Base-by-base conservation (phyloP, 2,329 filamentous ascomycete species). In the Colletotrichum sp. region DNA sequence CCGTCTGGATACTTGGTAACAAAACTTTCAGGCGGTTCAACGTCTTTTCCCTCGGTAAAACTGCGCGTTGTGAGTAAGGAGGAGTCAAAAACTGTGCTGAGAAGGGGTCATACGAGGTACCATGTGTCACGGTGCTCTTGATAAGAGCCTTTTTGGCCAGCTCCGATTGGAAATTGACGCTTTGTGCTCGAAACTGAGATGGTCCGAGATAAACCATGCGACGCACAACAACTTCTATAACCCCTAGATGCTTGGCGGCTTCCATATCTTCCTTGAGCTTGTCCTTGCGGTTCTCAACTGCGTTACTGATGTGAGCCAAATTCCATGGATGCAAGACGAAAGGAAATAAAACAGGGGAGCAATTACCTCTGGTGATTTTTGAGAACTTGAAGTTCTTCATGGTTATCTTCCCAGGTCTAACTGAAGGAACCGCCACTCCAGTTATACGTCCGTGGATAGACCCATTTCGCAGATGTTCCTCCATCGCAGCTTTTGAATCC, bases 401-500 rank as follows among this genome's bases (percentile, higher is more conserved):
- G 0, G 59, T 6, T 0, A 2, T n/a, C 19, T n/a, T 30, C 3
- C 55, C 68, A 1, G 72, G 8, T 4, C 1, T 39, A 3, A 1
- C 0, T 3, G n/a, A 68, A 4, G 16, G 5, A 5, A 11, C 7
- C 2, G 0, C 1, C 1, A 25, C 6, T 2, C 36, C n/a, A 7
- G 32, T 9, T 3, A 72, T 8, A 3, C 0, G 4, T 1, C 0
- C 9, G 7, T 2, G 5, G 34, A 36, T 0, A 12, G 4, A 30
- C 12, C 67, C 28, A 5, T 34, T n/a, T 7, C 8, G 6, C 1
- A 68, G 16, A 27, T n/a, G n/a, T n/a, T 12, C 12, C 30, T 32
- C 30, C 9, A 32, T 12, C 30, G 30, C 30, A 12, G 11, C 9
- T 12, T 12, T 12, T 34, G 7, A 16, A 5, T 2, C 3, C 6